Base-by-base conservation (phyloP, 2,329 filamentous ascomycete genomes). In the Taxawa tesnikishii region DNA sequence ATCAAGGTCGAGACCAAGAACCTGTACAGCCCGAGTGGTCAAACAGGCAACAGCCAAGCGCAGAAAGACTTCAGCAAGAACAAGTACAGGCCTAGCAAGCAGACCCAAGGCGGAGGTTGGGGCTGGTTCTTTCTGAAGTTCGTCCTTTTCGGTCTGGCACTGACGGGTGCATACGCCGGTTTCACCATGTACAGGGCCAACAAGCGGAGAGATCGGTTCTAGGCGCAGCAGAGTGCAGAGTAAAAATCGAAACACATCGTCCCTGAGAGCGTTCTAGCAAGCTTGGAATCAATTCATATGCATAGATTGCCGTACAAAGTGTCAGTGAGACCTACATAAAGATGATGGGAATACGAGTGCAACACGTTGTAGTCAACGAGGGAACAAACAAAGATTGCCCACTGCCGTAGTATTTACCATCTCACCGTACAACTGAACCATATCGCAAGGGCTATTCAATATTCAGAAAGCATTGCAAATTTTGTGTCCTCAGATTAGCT, bases 1-100 rank as follows among this genome's bases (percentile, higher is more conserved):
- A 75, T 96, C 54, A 80, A 75, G 31, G 72, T 98, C 47, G 68
- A 76, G 42, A 79, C 88, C 36, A 81, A 80, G 66, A 98, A 94
- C 58, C 65, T 98, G 40, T 96, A 96, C 64, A 76, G 71, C 47
- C 73, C 70, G 21, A 60, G 65, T 18, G 51, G 50, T 13, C 43
- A 43, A 25, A 43, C 45, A 4, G 43, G 47, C 28, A 51, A 47
- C 14, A 51, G 28, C 18, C 28, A 29, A 14, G 19, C 8, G 8
- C 19, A 40, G 36, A 59, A 55, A 44, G 62, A 60, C 42, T 50
- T 58, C 35, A 55, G 53, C 41, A 59, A 63, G 46, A 55, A 52
- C 38, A 60, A 60, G 43, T 48, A 45, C 34, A 66, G 67, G 57
- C 75, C 68, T 69, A 62, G 59, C 29, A 73, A 69, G 68, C 68